Percentiles rank a stretch among this genome's conserved stretches.
Evolutionary conservation across 345 rosid genomes (phyloP).

Genomic region (Psidium guajava): DNA sequence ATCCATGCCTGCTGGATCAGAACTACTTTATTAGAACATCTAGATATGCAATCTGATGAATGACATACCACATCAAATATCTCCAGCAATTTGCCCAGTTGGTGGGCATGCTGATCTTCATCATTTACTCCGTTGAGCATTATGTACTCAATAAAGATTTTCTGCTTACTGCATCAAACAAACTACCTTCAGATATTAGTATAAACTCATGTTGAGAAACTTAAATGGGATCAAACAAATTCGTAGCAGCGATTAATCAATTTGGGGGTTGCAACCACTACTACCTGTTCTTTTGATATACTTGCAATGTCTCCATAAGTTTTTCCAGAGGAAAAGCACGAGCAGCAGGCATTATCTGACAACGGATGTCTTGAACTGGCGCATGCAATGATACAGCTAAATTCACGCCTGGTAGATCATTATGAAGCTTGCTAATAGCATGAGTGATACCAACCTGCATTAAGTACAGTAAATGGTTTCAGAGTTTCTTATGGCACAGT

Average conservation of each 20-base stretch:
- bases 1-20: background rate
- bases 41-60: background rate
- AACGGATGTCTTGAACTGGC: constrained; percentile 89
- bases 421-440: constrained; percentile 84
- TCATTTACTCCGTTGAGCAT: constrained; percentile 96
- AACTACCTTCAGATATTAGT: background rate
- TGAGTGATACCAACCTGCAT: constrained; percentile 87
- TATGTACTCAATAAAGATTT: constrained; percentile 83
- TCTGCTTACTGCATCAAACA: constrained; percentile 43
- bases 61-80: constrained; percentile 76
- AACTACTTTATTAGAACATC: background rate
- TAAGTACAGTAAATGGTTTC: background rate
- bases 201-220: background rate
- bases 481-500: background rate
- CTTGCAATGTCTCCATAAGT: constrained; percentile 67
- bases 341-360: constrained; percentile 97
- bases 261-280: background rate
- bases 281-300: constrained; percentile 73
- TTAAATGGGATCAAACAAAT: background rate
- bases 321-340: constrained; percentile 92
- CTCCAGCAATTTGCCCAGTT: constrained; percentile 66
- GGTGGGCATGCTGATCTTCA: constrained; percentile 77
- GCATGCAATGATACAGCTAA: constrained; percentile 97
- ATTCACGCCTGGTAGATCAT: constrained; percentile 85
- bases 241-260: background rate